These are phyloP conservation scores for Phaeosphaeria sp. DNA, from an alignment of 2,329 filamentous ascomycete species.

Conservation along the genomic window DNA sequence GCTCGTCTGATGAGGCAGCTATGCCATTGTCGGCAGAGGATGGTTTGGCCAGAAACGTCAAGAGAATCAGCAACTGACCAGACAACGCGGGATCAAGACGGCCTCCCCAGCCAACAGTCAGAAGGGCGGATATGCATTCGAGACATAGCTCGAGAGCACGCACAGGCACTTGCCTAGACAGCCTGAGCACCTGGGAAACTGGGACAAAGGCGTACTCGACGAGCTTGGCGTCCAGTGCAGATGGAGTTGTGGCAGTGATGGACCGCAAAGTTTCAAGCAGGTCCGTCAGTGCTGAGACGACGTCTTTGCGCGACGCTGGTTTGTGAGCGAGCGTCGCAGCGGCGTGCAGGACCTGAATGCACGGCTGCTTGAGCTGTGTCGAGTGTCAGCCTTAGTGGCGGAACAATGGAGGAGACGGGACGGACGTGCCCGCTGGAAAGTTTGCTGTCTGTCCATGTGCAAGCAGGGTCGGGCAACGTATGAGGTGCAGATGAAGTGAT, in stretches of 20 bases:
- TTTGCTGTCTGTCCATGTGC: slow-evolving; percentile 47
- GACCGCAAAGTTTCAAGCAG: slow-evolving; percentile 52
- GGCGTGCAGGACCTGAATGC: slow-evolving; percentile 64
- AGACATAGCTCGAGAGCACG: slow-evolving; percentile 77
- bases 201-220: slow-evolving; percentile 97
- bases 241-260: slow-evolving; percentile 39
- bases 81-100: slow-evolving; percentile 74
- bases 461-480: neutral
- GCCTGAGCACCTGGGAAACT: slow-evolving; percentile 82
- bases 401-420: neutral
- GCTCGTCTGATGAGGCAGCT: slow-evolving; percentile 70
- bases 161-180: slow-evolving; percentile 74
- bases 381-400: slow-evolving; percentile 6
- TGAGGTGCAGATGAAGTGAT: neutral
- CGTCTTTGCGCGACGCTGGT: slow-evolving; percentile 52
- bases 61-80: slow-evolving; percentile 83
- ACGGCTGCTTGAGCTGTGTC: slow-evolving; percentile 62
- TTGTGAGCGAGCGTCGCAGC: slow-evolving; percentile 58
- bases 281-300: slow-evolving; percentile 56
- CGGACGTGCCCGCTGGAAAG: slow-evolving; percentile 49
- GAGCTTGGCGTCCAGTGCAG: slow-evolving; percentile 74
- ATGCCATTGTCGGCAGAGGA: slow-evolving; percentile 60
- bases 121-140: slow-evolving; percentile 74
- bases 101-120: slow-evolving; percentile 79
- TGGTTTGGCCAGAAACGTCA: slow-evolving; percentile 81